Evolutionary conservation across 2,329 filamentous ascomycete genomes (phyloP).

Genomic region (Colletotrichum euphorbiae): DNA sequence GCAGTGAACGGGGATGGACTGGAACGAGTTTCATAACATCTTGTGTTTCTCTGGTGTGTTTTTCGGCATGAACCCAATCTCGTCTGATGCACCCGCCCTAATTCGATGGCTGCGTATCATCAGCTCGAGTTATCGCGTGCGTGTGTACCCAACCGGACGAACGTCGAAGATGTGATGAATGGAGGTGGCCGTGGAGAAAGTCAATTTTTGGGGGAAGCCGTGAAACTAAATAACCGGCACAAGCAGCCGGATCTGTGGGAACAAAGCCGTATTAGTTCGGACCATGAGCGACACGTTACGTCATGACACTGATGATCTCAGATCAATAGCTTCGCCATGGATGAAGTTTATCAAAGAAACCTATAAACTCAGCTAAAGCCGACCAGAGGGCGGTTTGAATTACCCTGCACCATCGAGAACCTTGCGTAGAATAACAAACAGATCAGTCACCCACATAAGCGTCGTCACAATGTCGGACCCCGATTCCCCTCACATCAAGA

Average conservation of each 20-base stretch:
- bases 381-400: neutral
- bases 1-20: neutral
- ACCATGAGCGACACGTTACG: constrained; percentile 29
- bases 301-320: constrained; percentile 20
- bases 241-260: constrained; percentile 3
- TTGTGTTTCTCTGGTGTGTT: neutral
- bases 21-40: neutral
- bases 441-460: too few relatives aligned
- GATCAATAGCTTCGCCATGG: neutral
- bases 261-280: constrained; percentile 20
- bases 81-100: too few relatives aligned
- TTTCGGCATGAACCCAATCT: neutral
- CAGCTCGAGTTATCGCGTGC: too few relatives aligned
- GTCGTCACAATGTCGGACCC: constrained; percentile 38
- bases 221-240: neutral
- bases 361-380: too few relatives aligned
- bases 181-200: neutral
- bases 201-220: neutral
- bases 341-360: neutral
- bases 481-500: constrained; percentile 43
- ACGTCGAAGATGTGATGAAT: too few relatives aligned
- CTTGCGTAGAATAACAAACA: neutral
- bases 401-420: neutral
- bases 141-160: too few relatives aligned
- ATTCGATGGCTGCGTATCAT: too few relatives aligned